Base-by-base conservation (phyloP, 108 stramenopile species). In the Skeletonema costatum region DNA sequence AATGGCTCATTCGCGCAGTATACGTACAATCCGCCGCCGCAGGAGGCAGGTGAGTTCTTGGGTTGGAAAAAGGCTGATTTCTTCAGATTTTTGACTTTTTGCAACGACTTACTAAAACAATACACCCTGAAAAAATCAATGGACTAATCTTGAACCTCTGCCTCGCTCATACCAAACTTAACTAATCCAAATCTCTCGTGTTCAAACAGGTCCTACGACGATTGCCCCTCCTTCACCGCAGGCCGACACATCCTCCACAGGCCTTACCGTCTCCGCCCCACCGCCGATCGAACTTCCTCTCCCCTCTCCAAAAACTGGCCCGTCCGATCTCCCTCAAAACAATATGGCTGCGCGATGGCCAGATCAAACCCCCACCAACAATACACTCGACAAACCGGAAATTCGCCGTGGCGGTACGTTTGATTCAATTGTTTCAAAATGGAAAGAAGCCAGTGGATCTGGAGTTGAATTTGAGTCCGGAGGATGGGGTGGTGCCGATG, bases 201-300 rank as follows among this genome's bases (percentile, higher is more conserved):
- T n/a, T n/a, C n/a, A n/a, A n/a, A n/a, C 63, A 92, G 89, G 77
- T n/a, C 87, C 4, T 92, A 93, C 84, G 97, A 93, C 83, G 81
- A 92, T n/a, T 67, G 88, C 74, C 32, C 84, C n/a, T n/a, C 97
- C 42, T 98, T 98, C 74, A 61, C 74, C 36, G 68, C 81, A 10
- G n/a, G 97, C 97, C 46, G 97, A 96, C 70, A 73, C 68, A 9
- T 44, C 87, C 36, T 21, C 71, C n/a, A 64, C 71, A n/a, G 91
- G 94, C 3, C n/a, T n/a, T 68, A 74, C 39, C 82, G n/a, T 98
- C 64, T 82, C 86, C 13, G 97, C 10, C 80, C 64, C 10, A 67
- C 90, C 33, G 97, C 97, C 3, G 97, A n/a, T n/a, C 4, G 70
- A 81, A 64, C n/a, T 98, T 98, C 78, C 92, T 98, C 66, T 79